Percentiles rank a stretch among this genome's conserved stretches.
phyloP scores from a whole-genome alignment of 495 filamentous ascomycete genomes.

The Aspergillus funiculosus region DNA sequence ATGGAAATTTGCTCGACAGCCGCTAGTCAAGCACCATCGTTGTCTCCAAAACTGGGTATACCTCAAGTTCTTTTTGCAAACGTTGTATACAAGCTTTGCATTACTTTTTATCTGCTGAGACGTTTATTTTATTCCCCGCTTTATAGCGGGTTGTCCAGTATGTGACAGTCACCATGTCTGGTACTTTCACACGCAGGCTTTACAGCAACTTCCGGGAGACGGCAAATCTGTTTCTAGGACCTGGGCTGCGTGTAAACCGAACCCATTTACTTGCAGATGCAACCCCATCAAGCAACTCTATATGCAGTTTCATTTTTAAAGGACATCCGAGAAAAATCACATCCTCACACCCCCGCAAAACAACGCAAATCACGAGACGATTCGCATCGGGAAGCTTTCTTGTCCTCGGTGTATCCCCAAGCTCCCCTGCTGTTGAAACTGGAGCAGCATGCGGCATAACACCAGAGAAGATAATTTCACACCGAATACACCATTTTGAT shows the following conservation, averaged over 20 bases:
- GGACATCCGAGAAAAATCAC: constrained; percentile 19
- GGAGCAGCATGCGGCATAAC: constrained; percentile 32
- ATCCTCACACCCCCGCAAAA: constrained; percentile 15
- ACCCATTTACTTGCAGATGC: constrained; percentile 17
- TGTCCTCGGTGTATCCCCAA: constrained; percentile 33
- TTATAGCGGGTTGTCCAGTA: constrained; percentile 27
- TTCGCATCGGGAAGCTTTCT: constrained; percentile 39
- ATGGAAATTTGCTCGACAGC: constrained; percentile 28
- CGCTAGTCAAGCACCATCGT: background rate
- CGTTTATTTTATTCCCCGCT: background rate
- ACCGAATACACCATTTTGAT: constrained; percentile 17
- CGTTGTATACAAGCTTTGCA: background rate
- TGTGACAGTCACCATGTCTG: constrained; percentile 49
- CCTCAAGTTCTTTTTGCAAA: too few relatives aligned
- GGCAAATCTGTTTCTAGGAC: constrained; percentile 39
- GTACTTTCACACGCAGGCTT: constrained; percentile 48
- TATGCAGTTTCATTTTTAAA: constrained; percentile 21
- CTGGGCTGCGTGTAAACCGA: constrained; percentile 31
- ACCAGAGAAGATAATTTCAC: constrained; percentile 27
- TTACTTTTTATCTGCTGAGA: background rate
- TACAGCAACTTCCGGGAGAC: constrained; percentile 44
- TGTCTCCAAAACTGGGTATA: too few relatives aligned
- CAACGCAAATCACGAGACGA: constrained; percentile 28
- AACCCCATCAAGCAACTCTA: constrained; percentile 11
- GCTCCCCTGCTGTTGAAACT: constrained; percentile 30